Base-by-base conservation (phyloP, 2,329 filamentous ascomycete genomes). In the Cryphonectria japonica region DNA sequence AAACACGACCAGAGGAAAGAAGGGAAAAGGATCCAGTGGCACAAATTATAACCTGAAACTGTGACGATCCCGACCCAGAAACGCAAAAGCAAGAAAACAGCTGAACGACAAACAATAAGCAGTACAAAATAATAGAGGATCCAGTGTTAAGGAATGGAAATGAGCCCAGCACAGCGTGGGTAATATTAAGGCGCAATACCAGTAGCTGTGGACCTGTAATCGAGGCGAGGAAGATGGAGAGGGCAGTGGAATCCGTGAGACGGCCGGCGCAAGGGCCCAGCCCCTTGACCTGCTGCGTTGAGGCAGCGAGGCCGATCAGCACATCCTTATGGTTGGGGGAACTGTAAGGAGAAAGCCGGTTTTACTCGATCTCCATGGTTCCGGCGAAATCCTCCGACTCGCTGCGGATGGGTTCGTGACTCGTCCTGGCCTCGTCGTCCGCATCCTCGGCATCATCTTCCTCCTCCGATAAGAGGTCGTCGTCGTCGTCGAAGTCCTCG, bases 361-460 rank as follows among this genome's bases (percentile, higher is more conserved):
- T 34, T 69, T 69, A 74, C 79, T 85, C 89, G 75, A 91, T 86
- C 76, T 91, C 89, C 88, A 91, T 91, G 29, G 84, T 83, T 4
- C 85, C 84, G 41, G 87, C 88, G 63, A 91, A 84, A 73, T 91
- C 89, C 78, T 91, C 89, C 74, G 88, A 91, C 78, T 90, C 84
- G 41, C 86, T 85, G 57, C 88, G 54, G 61, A 88, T 82, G 9
- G 82, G 82, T 60, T 82, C 81, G n/a, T 79, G 43, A 29, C 71
- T 70, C 46, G 73, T 68, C 78, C n/a, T 79, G 61, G 77, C 78
- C 60, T 77, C 78, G 50, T 77, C 77, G 68, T 79, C 79, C 13
- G 80, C 81, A 61, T 82, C 81, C 29, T 82, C 82, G 22, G 80
- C 80, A 63, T 85, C 82, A 14, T 84, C 78, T 19, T 81, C 81